Base-by-base conservation (phyloP, 2,329 filamentous ascomycete genomes). In the Claviceps citrina region DNA sequence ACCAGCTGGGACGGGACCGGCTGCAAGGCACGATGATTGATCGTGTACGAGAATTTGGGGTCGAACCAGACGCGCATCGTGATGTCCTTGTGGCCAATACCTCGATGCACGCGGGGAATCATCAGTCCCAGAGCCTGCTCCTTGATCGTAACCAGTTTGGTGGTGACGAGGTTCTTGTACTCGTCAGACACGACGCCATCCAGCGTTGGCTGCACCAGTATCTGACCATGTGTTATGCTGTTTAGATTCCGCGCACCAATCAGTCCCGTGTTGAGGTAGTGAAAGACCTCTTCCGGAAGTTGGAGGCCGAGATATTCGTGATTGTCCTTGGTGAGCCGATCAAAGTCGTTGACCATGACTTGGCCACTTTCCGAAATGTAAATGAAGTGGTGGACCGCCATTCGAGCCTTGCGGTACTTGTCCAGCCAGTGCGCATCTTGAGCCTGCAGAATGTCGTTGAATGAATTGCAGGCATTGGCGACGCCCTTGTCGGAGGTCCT, bases 291-390 rank as follows among this genome's bases (percentile, higher is more conserved):
- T 31, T 86, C 78, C 0, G 91, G 86, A 5, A 98, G 68, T 44
- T 87, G 81, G 43, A 93, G 75, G n/a, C 86, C 86, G 45, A 95
- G 75, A 54, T 95, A 87, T 53, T 89, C 80, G 54, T 93, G 84
- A 48, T 91, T 79, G 55, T 96, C 87, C 34, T 72, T 73, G 2
- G 91, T 87, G 16, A 86, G 73, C 40, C 76, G 70, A 7, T 84
- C 80, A 40, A 69, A 72, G 50, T 87, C 78, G 51, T 84, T 70
- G 13, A 86, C 81, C 44, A 75, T 73, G 37, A 94, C 72, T 51
- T 81, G 77, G 31, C 91, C 91, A n/a, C 74, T 75, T 40, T 76
- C 70, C 26, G 78, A 75, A 47, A 94, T 77, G 52, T 87, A 77
- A 31, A 93, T 79, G 58, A 89, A 87, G 58, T 96, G 89, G 52